Evolutionary conservation across 306 rosid genomes (phyloP).

Genomic region (Lithocarpus polystachyus): DNA sequence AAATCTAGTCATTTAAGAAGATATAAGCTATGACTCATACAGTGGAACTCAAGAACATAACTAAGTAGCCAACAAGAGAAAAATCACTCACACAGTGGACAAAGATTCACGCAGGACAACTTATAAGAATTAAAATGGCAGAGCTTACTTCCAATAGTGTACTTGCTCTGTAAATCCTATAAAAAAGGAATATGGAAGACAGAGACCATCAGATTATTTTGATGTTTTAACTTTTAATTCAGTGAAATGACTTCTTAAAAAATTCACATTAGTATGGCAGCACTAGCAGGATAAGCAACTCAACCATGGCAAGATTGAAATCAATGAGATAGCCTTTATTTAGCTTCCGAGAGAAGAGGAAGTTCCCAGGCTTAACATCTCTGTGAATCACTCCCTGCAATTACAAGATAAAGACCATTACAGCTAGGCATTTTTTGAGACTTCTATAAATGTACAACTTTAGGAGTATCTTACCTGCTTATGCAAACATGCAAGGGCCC

Average conservation of each 20-base stretch:
- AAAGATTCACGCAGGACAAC: constrained; percentile 5
- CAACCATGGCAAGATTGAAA: constrained; percentile 86
- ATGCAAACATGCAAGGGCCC: constrained; percentile 75
- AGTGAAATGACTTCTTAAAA: too few species aligned
- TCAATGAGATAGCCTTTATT: constrained; percentile 84
- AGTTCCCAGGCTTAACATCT: constrained; percentile 95
- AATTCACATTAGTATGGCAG: too few species aligned
- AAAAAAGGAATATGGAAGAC: too few species aligned
- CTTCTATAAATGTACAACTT: constrained; percentile 2
- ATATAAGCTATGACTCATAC: background rate
- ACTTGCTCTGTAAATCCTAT: constrained; percentile 26
- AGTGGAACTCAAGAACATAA: background rate
- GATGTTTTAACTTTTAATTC: too few species aligned
- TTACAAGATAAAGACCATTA: constrained; percentile 3
- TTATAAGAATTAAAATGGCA: constrained; percentile 3
- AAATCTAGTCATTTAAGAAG: background rate
- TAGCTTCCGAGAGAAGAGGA: constrained; percentile 71
- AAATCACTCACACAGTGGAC: constrained; percentile 4
- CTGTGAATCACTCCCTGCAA: constrained; percentile 73
- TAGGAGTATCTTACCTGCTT: constrained; percentile 54
- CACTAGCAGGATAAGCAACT: constrained; percentile 17
- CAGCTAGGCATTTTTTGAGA: background rate
- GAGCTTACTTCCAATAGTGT: constrained; percentile 52
- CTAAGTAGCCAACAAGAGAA: constrained; percentile 2
- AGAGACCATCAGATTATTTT: too few species aligned